Conservation (phyloP, 164 flowering plant species). For the Macadamia tetraphylla region DNA sequence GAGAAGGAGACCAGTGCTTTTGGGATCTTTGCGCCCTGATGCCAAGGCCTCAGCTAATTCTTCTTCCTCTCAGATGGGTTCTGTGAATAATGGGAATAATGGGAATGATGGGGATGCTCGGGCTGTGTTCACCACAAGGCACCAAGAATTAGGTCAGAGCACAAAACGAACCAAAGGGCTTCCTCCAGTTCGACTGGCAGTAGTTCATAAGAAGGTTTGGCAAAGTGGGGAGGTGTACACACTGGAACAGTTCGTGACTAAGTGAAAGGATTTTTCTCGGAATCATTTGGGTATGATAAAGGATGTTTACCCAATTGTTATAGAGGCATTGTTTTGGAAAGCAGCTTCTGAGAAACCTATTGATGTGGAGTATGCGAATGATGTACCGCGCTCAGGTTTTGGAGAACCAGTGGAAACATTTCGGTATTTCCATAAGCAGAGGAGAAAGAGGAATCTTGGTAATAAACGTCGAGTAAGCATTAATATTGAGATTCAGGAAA, state of each 20-base stretch:
- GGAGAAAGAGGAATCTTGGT: constrained; percentile 36
- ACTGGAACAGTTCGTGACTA: constrained; percentile 84
- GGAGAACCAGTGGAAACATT: constrained; percentile 68
- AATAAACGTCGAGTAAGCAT: constrained; percentile 19
- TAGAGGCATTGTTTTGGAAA: constrained; percentile 89
- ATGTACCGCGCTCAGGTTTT: constrained; percentile 96
- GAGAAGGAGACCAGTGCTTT: constrained; percentile 76
- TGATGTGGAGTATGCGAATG: constrained; percentile 94
- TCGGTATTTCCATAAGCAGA: constrained; percentile 39
- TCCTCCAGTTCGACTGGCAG: constrained; percentile 17
- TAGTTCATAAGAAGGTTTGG: constrained; percentile 82
- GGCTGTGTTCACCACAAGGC: constrained; percentile 90
- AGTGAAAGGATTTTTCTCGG: constrained; percentile 73
- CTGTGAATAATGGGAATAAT: constrained; percentile 21
- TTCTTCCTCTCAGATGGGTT: constrained; percentile 15
- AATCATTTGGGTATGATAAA: constrained; percentile 49
- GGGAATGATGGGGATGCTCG: constrained; percentile 34
- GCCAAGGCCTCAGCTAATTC: not conserved
- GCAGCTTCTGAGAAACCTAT: constrained; percentile 81
- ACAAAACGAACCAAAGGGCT: constrained; percentile 40
- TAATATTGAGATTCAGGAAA: constrained; percentile 23
- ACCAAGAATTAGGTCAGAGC: constrained; percentile 80
- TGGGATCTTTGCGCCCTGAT: constrained; percentile 54
- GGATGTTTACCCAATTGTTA: constrained; percentile 60
- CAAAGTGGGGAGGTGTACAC: constrained; percentile 93